Base-by-base conservation (phyloP, 768 basidiomycete genomes). In the Jaapia argillacea region DNA sequence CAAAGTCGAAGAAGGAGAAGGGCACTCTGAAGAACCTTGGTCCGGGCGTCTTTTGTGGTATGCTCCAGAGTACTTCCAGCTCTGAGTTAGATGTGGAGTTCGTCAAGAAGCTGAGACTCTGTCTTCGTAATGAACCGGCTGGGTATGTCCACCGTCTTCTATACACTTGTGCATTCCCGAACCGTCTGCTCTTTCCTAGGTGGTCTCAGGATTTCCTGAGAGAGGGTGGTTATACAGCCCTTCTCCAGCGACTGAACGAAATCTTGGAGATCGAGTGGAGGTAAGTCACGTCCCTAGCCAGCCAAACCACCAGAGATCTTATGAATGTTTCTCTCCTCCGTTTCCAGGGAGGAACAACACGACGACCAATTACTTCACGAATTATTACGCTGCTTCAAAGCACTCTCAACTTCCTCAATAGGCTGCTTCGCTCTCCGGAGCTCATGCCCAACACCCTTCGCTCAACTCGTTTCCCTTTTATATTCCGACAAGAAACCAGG, bases 401-500 rank as follows among this genome's bases (percentile, higher is more conserved):
- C 87, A 0, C 71, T 99, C 3, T 82, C 88, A 0, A 94, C 93
- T 0, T 91, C 88, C 5, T 72, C 83, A 38, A 81, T 87, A 26
- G 94, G 94, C 12, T 92, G 87, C 56, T 79, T 81, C 42, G 91
- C 96, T 4, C 75, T 99, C 7, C 81, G 91, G n/a, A 82, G 79
- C 53, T 84, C 81, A 24, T 85, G 85, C 45, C 92, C 93, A 1
- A 79, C 83, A 0, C 96, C 94, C 1, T 97, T 90, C 58, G 69
- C 72, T 3, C 85, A 93, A 48, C 70, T 99, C 23, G 71, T 93
- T 14, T 66, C 79, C 6, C 72, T 98, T 13, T 70, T 98, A 2
- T 98, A 89, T 61, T 94, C 92, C 3, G 94, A 98, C 68, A 98
- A 98, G 69, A 96, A 93, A 58, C 96, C 96, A 0, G 96, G 96